Conservation (phyloP, 106 monocot species). For the Iris macrosiphon region DNA sequence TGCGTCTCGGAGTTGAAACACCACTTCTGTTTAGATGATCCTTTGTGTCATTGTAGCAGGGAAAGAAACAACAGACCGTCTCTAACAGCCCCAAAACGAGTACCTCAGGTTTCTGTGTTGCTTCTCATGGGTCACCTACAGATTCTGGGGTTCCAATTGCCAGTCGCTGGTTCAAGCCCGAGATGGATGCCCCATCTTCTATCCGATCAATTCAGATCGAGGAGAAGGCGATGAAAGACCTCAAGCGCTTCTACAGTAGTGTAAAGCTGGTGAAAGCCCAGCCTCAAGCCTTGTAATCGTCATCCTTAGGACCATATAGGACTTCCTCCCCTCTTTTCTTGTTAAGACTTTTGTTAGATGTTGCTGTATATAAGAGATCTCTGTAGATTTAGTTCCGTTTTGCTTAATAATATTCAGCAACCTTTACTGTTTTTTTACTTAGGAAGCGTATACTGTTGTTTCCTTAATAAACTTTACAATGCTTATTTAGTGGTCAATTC, state of each 20-base stretch:
- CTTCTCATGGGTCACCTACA: conserved; percentile 28
- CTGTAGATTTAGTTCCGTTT: too few relatives aligned
- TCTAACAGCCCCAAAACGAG: conserved; percentile 66
- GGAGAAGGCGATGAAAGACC: conserved; percentile 91
- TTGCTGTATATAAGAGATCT: too few relatives aligned
- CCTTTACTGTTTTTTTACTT: too few relatives aligned
- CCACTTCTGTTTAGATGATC: too few relatives aligned
- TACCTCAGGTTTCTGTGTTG: conserved; percentile 58
- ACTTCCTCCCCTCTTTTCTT: too few relatives aligned
- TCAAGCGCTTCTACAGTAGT: conserved; percentile 83
- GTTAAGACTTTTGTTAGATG: too few relatives aligned
- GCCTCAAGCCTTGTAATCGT: conserved; percentile 17
- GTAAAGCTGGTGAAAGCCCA: conserved; percentile 73
- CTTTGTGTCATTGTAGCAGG: conserved; percentile 33
- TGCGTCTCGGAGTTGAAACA: too few relatives aligned
- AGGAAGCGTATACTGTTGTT: too few relatives aligned
- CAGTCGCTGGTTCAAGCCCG: conserved; percentile 96
- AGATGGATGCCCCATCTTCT: conserved; percentile 76
- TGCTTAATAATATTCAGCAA: too few relatives aligned
- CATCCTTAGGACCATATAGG: too few relatives aligned
- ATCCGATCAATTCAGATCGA: conserved; percentile 94
- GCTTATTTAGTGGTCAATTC: too few relatives aligned
- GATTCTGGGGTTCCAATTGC: conserved; percentile 31
- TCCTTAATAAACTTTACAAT: too few relatives aligned
- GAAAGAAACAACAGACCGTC: conserved; percentile 52